Conservation (phyloP, 371 early-diverging fungal species). For the Thermomucor indicae-seudaticae region DNA sequence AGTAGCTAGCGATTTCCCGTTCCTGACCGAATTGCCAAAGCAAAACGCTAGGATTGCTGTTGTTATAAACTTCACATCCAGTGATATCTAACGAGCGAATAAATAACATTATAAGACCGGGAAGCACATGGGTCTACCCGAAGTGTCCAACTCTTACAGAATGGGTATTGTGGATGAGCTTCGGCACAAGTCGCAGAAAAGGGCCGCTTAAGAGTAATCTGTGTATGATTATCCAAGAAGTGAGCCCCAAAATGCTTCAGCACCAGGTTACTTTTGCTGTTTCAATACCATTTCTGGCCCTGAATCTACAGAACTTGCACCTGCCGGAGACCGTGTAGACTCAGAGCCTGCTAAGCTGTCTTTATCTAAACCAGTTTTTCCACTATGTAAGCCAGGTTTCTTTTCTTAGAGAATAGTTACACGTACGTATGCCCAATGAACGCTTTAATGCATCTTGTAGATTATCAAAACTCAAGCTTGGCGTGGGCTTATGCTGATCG, state of each 20-base stretch:
- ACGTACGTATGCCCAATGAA: constrained; percentile 29
- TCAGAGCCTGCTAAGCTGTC: constrained; percentile 5
- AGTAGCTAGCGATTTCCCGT: constrained; percentile 51
- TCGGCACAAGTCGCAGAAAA: constrained; percentile 49
- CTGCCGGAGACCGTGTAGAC: constrained; percentile 13
- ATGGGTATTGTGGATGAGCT: constrained; percentile 55
- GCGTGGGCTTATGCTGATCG: constrained; percentile 15
- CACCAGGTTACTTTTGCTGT: not conserved
- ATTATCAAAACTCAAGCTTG: constrained; percentile 33
- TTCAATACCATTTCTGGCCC: constrained; percentile 18
- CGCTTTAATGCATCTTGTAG: constrained; percentile 38
- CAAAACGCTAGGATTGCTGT: constrained; percentile 45
- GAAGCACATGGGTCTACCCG: not conserved
- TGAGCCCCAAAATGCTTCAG: not conserved
- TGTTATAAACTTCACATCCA: constrained; percentile 41
- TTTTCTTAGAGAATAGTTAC: too few species aligned
- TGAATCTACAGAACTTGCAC: constrained; percentile 10
- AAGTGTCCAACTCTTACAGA: too few species aligned
- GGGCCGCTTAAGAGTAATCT: constrained; percentile 29
- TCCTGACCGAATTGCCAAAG: constrained; percentile 65
- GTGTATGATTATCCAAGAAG: not conserved
- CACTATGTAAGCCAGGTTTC: not conserved
- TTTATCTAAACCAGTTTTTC: not conserved
- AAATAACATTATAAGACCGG: not conserved
- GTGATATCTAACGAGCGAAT: constrained; percentile 38